Evolutionary conservation across 768 basidiomycete species (phyloP).

Genomic region (Phlegmacium glaucopus): DNA sequence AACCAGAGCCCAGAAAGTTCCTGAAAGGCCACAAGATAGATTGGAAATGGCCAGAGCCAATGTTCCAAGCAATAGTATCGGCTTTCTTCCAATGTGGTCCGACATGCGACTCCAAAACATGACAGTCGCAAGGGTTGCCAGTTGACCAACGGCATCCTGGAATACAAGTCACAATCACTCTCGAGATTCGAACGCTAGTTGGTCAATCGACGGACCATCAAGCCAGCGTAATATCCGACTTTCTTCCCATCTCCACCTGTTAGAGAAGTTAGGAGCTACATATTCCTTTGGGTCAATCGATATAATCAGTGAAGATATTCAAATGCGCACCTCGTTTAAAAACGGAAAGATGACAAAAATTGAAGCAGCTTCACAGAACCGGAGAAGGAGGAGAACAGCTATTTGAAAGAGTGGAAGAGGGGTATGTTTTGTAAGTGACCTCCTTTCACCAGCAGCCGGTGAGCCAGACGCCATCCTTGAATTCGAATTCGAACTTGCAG

Average conservation of each 20-base stretch:
- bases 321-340: constrained; percentile 36
- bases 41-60: constrained; percentile 53
- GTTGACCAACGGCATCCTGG: constrained; percentile 60
- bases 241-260: constrained; percentile 48
- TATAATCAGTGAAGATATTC: constrained; percentile 30
- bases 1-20: constrained; percentile 50
- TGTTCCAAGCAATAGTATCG: constrained; percentile 54
- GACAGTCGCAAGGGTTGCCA: constrained; percentile 54
- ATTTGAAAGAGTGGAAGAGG: constrained; percentile 56
- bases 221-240: constrained; percentile 64
- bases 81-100: constrained; percentile 60
- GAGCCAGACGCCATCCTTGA: too few species aligned
- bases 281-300: neutral
- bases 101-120: constrained; percentile 64
- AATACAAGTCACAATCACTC: neutral
- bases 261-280: constrained; percentile 29
- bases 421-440: constrained; percentile 19
- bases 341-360: constrained; percentile 53
- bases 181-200: neutral
- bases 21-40: constrained; percentile 57
- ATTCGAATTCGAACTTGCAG: too few species aligned
- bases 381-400: constrained; percentile 51
- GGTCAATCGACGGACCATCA: constrained; percentile 40
- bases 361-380: constrained; percentile 60
- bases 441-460: neutral